These are phyloP conservation scores for Polyplosphaeria fusca DNA, from an alignment of 495 filamentous ascomycete species.

Conservation along the genomic window DNA sequence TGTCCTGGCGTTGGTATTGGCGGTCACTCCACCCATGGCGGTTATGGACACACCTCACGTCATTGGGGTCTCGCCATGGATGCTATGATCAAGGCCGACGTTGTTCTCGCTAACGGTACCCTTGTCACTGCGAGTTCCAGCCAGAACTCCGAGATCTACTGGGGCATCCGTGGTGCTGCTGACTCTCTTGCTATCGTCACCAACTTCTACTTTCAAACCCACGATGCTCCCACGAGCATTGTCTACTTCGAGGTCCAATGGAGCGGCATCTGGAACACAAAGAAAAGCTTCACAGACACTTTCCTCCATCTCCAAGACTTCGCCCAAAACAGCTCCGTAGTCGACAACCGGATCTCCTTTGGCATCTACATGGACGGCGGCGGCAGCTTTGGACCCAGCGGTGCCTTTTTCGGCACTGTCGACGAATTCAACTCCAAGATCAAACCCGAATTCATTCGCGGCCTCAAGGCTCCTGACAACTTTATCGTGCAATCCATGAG, in stretches of 20 bases:
- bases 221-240: conserved; percentile 50
- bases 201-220: conserved; percentile 59
- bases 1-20: conserved; percentile 67
- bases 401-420: conserved; percentile 25
- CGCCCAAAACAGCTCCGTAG: conserved; percentile 25
- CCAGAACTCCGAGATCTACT: conserved; percentile 44
- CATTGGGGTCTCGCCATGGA: conserved; percentile 66
- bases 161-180: conserved; percentile 57
- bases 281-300: conserved; percentile 20
- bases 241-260: conserved; percentile 47
- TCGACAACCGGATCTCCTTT: conserved; percentile 26
- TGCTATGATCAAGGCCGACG: conserved; percentile 55
- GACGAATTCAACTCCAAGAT: conserved; percentile 28
- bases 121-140: conserved; percentile 44
- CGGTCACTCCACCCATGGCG: conserved; percentile 71
- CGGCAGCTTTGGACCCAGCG: conserved; percentile 9
- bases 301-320: conserved; percentile 35
- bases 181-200: conserved; percentile 64
- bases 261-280: conserved; percentile 4
- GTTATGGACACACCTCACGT: conserved; percentile 60
- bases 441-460: conserved; percentile 27
- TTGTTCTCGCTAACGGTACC: conserved; percentile 62
- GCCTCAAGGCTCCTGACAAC: conserved; percentile 2
- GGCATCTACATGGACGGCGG: conserved; percentile 28
- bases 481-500: conserved; percentile 3